A percentile compares a stretch with the other conserved stretches of the same genome.
Evolutionary conservation across 148 eudicot genomes (phyloP).

Genomic region (Tetragonia tetragonoides): DNA sequence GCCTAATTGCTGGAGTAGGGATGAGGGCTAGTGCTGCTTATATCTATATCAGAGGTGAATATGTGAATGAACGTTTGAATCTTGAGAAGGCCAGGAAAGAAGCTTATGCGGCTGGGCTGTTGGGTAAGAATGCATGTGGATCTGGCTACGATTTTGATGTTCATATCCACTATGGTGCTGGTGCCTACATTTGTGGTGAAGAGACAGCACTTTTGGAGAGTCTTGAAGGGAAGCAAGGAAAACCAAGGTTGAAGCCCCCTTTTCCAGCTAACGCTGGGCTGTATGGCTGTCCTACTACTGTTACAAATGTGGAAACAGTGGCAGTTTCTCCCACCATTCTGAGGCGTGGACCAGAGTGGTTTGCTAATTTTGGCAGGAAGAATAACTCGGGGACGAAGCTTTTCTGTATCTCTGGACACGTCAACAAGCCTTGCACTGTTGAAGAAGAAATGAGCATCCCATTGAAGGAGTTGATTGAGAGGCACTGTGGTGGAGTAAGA

Average conservation of each 20-base stretch:
- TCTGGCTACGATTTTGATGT: constrained; percentile 96
- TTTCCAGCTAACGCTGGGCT: constrained; percentile 93
- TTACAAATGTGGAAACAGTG: constrained; percentile 96
- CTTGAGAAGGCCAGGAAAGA: constrained; percentile 81
- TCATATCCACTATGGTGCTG: constrained; percentile 91
- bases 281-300: constrained; percentile 92
- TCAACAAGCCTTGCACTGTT: constrained; percentile 95
- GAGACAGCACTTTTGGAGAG: constrained; percentile 95
- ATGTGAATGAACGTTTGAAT: constrained; percentile 75
- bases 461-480: constrained; percentile 78
- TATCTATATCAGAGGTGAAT: constrained; percentile 92
- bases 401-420: constrained; percentile 86
- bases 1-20: constrained; percentile 88
- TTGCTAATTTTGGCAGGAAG: constrained; percentile 86
- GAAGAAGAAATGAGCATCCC: constrained; percentile 98
- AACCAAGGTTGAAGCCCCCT: constrained; percentile 96
- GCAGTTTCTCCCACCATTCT: constrained; percentile 88
- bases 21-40: constrained; percentile 92
- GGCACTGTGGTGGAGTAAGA: constrained; percentile 95
- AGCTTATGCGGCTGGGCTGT: constrained; percentile 76
- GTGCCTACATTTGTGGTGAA: constrained; percentile 96
- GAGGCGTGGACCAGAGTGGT: constrained; percentile 94
- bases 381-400: constrained; percentile 88
- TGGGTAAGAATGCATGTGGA: constrained; percentile 93
- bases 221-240: constrained; percentile 96